A percentile compares a stretch with the other conserved stretches of the same genome.
phyloP scores from a whole-genome alignment of 1,139 yeast species.

The Kodamaea suecica region DNA sequence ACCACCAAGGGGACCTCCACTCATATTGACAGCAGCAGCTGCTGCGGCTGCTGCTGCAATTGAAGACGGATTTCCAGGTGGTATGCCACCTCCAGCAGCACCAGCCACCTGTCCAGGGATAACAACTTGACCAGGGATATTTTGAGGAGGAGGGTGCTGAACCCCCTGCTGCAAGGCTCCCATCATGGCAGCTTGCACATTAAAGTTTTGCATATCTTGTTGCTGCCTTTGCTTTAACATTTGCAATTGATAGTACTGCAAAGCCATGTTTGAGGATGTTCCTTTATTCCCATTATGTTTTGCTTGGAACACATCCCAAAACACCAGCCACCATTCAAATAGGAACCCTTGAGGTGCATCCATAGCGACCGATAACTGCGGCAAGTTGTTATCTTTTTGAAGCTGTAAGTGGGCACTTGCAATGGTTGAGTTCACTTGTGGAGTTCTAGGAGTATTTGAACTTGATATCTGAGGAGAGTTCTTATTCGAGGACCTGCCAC shows the following conservation, averaged over 20 bases:
- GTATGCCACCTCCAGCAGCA: not conserved
- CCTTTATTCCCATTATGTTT: slow-evolving; percentile 33
- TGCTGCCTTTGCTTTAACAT: slow-evolving; percentile 62
- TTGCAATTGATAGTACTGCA: slow-evolving; percentile 71
- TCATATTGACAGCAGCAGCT: slow-evolving; percentile 3
- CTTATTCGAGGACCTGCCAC: slow-evolving; percentile 14
- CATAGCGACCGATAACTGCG: slow-evolving; percentile 52
- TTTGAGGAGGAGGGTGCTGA: not conserved
- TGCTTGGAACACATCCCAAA: slow-evolving; percentile 92
- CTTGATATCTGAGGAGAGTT: slow-evolving; percentile 20
- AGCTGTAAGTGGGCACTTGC: slow-evolving; percentile 18
- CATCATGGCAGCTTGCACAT: slow-evolving; percentile 26
- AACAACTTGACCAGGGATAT: not conserved
- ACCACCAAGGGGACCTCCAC: slow-evolving; percentile 2
- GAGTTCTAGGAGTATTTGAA: slow-evolving; percentile 19
- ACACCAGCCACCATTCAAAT: slow-evolving; percentile 94
- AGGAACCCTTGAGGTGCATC: slow-evolving; percentile 87
- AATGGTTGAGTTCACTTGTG: slow-evolving; percentile 13
- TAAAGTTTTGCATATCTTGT: slow-evolving; percentile 44
- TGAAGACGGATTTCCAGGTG: slow-evolving; percentile 1
- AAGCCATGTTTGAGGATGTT: slow-evolving; percentile 58
- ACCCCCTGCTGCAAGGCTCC: slow-evolving; percentile 13
- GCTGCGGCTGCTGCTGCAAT: slow-evolving; percentile 2
- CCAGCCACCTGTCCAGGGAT: not conserved
- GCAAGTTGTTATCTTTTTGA: slow-evolving; percentile 41